Evolutionary conservation across 2,329 filamentous ascomycete species (phyloP), one percentile per base, ranked within the genome.

Genomic region (Lasiodiplodia citricola): DNA sequence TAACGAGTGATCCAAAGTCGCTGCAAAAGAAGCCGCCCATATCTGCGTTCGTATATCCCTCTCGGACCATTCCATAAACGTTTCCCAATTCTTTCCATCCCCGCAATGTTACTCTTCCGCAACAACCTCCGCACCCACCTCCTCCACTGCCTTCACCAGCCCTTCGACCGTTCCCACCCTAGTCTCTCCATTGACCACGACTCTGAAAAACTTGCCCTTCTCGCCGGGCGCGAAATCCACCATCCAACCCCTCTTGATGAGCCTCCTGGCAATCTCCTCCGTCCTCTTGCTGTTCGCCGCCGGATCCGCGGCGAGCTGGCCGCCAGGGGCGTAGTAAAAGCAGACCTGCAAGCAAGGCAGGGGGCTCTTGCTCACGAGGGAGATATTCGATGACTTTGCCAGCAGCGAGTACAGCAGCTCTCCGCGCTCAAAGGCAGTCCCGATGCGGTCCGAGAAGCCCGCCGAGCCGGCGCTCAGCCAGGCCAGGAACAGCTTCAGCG

Each of bases 331-430:
- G 75, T 92, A 94, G 79, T 97, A 97, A 79, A 98, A 98, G 83
- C 95, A 97, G 25, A 98, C 92, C 81, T 98, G 96, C 77, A 97
- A 83, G 80, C 95, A 98, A 0, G 93, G 92, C 57, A 94, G 90
- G 31, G 93, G 92, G 74, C 92, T 90, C 68, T 88, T 85, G 23
- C 47, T 68, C 3, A 97, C 87, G 18, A 97, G 84, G 21, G 87
- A 82, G 73, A 98, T 91, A 73, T 92, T 83, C 0, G 81, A 77
- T 52, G 85, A 84, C 16, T 81, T 57, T 5, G 83, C 79, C 2
- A 97, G 76, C 0, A 90, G 79, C 0, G 76, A 76, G 0, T 91
- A 88, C n/a, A 98, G 84, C 73, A 92, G 86, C 4, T 85, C 83
- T 0, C 94, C 94, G 70, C 88, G 86, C 11, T 84, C 86, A 75